A percentile compares a stretch with the other conserved stretches of the same genome.
Conservation (phyloP, 1,284 basidiomycete species). For the Ustilago nuda region DNA sequence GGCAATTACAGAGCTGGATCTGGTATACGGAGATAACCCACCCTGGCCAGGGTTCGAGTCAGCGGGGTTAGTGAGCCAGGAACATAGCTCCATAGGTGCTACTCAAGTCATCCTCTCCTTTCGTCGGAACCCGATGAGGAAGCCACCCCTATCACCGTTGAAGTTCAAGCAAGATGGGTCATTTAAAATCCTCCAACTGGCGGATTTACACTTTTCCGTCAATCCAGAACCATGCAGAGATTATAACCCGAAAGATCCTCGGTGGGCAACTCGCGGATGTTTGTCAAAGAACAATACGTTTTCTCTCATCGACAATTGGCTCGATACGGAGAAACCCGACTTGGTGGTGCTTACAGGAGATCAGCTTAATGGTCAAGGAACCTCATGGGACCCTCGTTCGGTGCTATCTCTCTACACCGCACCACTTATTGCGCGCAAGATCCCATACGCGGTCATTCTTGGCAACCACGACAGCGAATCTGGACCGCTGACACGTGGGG, state of each 20-base stretch:
- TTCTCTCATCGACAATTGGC: slow-evolving; percentile 51
- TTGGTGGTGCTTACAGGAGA: slow-evolving; percentile 77
- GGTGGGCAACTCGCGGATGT: slow-evolving; percentile 29
- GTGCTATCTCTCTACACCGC: slow-evolving; percentile 87
- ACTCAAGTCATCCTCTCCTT: slow-evolving; percentile 38
- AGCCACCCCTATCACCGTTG: slow-evolving; percentile 29
- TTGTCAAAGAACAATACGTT: slow-evolving; percentile 57
- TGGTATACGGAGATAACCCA: slow-evolving; percentile 60
- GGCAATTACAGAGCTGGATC: slow-evolving; percentile 61
- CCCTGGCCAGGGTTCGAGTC: slow-evolving; percentile 59
- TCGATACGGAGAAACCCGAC: slow-evolving; percentile 84
- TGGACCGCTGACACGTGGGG: slow-evolving; percentile 51
- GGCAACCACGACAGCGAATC: slow-evolving; percentile 77
- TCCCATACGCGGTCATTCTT: slow-evolving; percentile 90
- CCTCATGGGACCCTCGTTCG: slow-evolving; percentile 85
- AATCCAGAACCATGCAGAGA: slow-evolving; percentile 60
- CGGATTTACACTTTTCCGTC: slow-evolving; percentile 64
- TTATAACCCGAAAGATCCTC: slow-evolving; percentile 28
- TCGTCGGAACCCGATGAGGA: slow-evolving; percentile 44
- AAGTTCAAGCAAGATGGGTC: slow-evolving; percentile 54
- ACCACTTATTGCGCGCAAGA: slow-evolving; percentile 79
- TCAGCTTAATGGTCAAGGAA: slow-evolving; percentile 75
- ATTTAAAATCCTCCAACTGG: slow-evolving; percentile 66
- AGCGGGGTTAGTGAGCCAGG: slow-evolving; percentile 39
- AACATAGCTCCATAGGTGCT: slow-evolving; percentile 30